Evolutionary conservation across 805 yeast species (phyloP).

Genomic region (Lipomyces yamadae): DNA sequence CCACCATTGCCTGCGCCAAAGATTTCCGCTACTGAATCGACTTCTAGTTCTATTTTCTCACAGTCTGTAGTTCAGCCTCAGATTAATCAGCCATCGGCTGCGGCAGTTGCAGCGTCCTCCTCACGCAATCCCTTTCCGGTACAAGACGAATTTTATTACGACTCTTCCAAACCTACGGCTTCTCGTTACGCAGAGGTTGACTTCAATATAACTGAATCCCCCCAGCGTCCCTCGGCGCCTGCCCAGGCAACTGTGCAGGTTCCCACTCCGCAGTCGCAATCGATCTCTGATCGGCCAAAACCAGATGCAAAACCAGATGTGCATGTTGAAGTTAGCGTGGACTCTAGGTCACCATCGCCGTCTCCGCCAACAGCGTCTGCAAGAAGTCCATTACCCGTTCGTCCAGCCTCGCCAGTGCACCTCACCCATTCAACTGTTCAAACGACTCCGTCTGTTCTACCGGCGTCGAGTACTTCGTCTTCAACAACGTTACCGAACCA

Average conservation of each 20-base stretch:
- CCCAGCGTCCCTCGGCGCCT: background rate
- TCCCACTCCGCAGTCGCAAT: conserved; percentile 17
- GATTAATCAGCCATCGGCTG: background rate
- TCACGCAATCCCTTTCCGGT: conserved; percentile 35
- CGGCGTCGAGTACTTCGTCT: conserved; percentile 15
- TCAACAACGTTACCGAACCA: conserved; percentile 30
- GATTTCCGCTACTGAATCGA: conserved; percentile 13
- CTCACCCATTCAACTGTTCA: conserved; percentile 6
- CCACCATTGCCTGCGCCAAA: conserved; percentile 22
- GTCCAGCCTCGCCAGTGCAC: conserved; percentile 1
- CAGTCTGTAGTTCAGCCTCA: conserved; percentile 21
- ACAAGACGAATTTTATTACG: background rate
- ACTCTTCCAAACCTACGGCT: conserved; percentile 11
- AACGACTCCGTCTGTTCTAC: conserved; percentile 18
- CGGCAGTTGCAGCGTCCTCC: background rate
- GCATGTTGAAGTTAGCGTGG: too few relatives aligned
- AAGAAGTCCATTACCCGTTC: background rate
- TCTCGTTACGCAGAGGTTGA: conserved; percentile 21
- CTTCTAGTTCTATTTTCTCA: conserved; percentile 13
- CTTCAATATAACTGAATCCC: conserved; percentile 23
- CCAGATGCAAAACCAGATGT: background rate
- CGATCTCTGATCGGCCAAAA: conserved; percentile 3
- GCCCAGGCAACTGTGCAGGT: conserved; percentile 1
- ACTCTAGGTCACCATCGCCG: background rate
- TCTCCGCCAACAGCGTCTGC: too few relatives aligned